A percentile compares a stretch with the other conserved stretches of the same genome.
Evolutionary conservation across 208 protist genomes (phyloP).

Genomic region (Wallacemonas rigidus): DNA sequence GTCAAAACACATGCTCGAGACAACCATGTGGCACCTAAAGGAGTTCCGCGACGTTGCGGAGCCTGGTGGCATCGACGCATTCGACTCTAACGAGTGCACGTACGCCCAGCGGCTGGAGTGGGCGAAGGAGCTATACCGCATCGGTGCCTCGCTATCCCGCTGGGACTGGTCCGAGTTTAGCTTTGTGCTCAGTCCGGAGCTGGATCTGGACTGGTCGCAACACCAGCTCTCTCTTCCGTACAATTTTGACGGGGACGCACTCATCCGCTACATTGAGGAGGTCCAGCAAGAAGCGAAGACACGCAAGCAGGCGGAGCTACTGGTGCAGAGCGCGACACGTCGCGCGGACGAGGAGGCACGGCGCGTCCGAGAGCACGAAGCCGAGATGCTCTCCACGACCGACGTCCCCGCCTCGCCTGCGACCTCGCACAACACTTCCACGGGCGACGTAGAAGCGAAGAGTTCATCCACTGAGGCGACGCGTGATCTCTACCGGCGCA

Average conservation of each 20-base stretch:
- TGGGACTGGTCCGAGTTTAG: constrained; percentile 92
- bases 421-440: neutral
- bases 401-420: neutral
- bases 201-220: constrained; percentile 84
- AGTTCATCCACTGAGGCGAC: constrained; percentile 12
- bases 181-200: constrained; percentile 74
- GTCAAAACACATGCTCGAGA: constrained; percentile 88
- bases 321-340: constrained; percentile 61
- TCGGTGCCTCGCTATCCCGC: constrained; percentile 68
- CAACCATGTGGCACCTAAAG: constrained; percentile 90
- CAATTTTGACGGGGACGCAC: constrained; percentile 88
- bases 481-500: constrained; percentile 55
- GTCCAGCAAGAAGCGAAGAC: constrained; percentile 79
- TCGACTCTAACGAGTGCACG: constrained; percentile 85
- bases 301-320: constrained; percentile 50
- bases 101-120: constrained; percentile 89
- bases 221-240: constrained; percentile 72
- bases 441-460: neutral
- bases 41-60: constrained; percentile 81
- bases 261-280: constrained; percentile 87
- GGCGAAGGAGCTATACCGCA: constrained; percentile 89
- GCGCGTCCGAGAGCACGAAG: constrained; percentile 41
- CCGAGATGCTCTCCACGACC: constrained; percentile 56
- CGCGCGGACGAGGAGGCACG: constrained; percentile 45
- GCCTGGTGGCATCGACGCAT: constrained; percentile 83